Evolutionary conservation across 2,329 filamentous ascomycete species (phyloP), one percentile per base, ranked within the genome.

Genomic region (Cladosporium sphaerospermum): DNA sequence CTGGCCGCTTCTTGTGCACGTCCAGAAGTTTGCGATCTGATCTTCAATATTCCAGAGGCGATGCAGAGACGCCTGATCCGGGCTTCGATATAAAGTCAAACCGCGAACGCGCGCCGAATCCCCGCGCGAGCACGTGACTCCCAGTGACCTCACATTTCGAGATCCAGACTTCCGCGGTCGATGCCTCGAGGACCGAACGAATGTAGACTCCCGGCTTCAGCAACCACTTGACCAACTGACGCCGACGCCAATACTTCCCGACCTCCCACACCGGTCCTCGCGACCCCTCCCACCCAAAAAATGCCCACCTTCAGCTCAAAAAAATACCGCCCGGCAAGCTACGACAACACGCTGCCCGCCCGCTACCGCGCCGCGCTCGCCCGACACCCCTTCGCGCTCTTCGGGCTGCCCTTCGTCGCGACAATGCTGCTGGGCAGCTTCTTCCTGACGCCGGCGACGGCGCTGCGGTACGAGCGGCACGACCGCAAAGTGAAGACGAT

Each of bases 341-440:
- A 89, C 57, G 73, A 81, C 58, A 83, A 83, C 70, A 82, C 80
- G 9, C 73, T 95, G 61, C 88, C 87, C 47, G 80, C 85, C 54
- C 78, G 78, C 57, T 99, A 99, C 75, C 88, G 93, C 54, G 75
- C 80, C 32, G 71, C 81, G 55, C 82, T 99, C 61, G 78, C 82
- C 54, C 85, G 80, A 65, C 89, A 88, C 63, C 95, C 93, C 1
- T 99, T 99, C 70, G 75, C 90, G 28, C 82, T 96, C 58, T 99
- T 99, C 68, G 95, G 95, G 2, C 78, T 99, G 3, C 95, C 93
- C 0, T 99, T 99, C 71, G 81, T 99, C 60, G 75, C 82, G 53
- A 85, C 95, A 54, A 96, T 99, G 66, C 82, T 99, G 23, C 89
- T 86, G 1, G 92, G 90, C 0, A 95, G 89, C 3, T 99, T 99